phyloP scores from a whole-genome alignment of 1,284 basidiomycete genomes.

The Heterobasidion annosum region DNA sequence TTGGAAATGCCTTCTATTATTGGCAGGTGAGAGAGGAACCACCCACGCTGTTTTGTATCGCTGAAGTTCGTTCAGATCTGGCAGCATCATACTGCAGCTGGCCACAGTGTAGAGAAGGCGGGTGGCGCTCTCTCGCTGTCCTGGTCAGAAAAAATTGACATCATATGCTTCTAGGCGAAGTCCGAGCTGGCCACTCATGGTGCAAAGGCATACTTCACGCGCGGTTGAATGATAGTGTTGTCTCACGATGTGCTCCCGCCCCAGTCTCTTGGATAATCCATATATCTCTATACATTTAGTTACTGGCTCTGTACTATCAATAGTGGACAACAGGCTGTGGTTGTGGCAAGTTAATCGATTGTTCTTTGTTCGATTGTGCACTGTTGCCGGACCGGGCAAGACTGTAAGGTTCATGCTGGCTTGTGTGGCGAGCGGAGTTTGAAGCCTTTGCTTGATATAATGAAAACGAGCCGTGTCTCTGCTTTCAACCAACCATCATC shows the following conservation, averaged over 20 bases:
- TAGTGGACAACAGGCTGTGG: background rate
- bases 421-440: conserved; percentile 21
- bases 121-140: background rate
- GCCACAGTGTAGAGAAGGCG: conserved; percentile 78
- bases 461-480: conserved; percentile 16
- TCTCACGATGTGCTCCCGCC: conserved; percentile 3
- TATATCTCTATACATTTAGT: background rate
- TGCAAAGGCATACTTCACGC: conserved; percentile 80
- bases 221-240: conserved; percentile 34
- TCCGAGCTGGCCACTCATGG: conserved; percentile 79
- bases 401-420: background rate
- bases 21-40: conserved; percentile 43
- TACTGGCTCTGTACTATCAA: too few species aligned
- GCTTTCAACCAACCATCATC: conserved; percentile 32
- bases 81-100: conserved; percentile 73
- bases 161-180: conserved; percentile 55
- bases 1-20: conserved; percentile 80
- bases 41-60: background rate
- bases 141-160: conserved; percentile 5
- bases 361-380: background rate
- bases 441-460: conserved; percentile 17
- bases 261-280: conserved; percentile 5
- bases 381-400: background rate
- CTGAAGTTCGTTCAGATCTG: conserved; percentile 55
- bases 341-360: background rate